Conservation (phyloP, 257 asterid species). For the Nyctanthes arbortristis region DNA sequence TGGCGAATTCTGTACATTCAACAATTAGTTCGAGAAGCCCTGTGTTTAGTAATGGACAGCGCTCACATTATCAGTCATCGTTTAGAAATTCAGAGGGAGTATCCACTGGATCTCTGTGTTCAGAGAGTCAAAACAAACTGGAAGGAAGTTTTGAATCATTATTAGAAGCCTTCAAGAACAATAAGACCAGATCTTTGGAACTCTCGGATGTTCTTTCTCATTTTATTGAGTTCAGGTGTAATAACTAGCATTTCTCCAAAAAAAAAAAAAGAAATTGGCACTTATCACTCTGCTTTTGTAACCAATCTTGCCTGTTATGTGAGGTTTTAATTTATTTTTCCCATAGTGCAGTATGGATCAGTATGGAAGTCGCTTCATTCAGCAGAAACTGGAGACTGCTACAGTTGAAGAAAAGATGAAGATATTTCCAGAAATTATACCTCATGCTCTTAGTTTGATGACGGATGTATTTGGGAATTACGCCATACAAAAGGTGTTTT, state of each 20-base stretch:
- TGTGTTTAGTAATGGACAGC: conserved; percentile 47
- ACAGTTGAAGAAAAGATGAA: conserved; percentile 63
- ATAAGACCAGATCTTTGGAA: conserved; percentile 60
- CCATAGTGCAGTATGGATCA: conserved; percentile 71
- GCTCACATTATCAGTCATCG: conserved; percentile 29
- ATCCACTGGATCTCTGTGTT: conserved; percentile 35
- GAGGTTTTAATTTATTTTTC: conserved; percentile 8
- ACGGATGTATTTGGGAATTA: conserved; percentile 90
- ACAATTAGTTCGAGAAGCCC: conserved; percentile 36
- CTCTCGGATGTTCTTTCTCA: conserved; percentile 65
- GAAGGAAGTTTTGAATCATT: conserved; percentile 51
- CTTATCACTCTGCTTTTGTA: conserved; percentile 11
- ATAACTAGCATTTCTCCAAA: too few species aligned
- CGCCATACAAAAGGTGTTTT: conserved; percentile 81
- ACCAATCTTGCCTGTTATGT: not conserved
- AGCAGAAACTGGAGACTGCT: conserved; percentile 89
- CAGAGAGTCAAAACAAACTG: conserved; percentile 37
- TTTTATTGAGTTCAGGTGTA: conserved; percentile 79
- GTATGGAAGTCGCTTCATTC: conserved; percentile 89
- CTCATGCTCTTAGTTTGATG: conserved; percentile 73
- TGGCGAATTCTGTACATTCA: conserved; percentile 33
- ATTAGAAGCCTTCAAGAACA: conserved; percentile 67
- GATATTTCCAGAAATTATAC: conserved; percentile 64
- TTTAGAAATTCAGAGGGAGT: conserved; percentile 43
- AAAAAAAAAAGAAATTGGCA: too few species aligned